phyloP scores from a whole-genome alignment of 23 red algal genomes.

The Gracilariopsis chorda region DNA sequence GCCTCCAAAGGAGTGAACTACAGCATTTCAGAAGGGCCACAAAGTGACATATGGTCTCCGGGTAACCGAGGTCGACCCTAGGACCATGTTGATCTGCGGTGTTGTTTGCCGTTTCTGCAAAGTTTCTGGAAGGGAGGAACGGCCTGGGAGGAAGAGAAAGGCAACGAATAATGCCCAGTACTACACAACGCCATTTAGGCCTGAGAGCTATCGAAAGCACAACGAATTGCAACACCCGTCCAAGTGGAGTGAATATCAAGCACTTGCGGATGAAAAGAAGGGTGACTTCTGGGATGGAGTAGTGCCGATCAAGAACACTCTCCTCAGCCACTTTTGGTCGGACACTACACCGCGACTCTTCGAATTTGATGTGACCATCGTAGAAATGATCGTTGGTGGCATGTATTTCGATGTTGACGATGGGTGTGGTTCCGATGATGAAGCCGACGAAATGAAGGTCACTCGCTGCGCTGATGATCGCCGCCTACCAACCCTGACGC shows the following conservation, averaged over 20 bases:
- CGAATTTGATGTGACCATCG: not conserved
- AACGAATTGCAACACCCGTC: not conserved
- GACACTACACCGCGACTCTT: not conserved
- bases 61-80: not conserved
- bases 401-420: not conserved
- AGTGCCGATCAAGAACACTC: not conserved
- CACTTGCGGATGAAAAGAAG: not conserved
- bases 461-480: not conserved
- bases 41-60: not conserved
- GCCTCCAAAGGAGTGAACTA: not conserved
- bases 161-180: slow-evolving; percentile 6
- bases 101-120: no score
- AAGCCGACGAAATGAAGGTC: not conserved
- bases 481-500: not conserved
- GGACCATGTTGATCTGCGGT: no score
- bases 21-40: slow-evolving; percentile 10
- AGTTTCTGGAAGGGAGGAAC: no score
- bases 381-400: not conserved
- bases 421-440: not conserved
- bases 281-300: not conserved
- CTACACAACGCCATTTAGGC: not conserved
- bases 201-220: slow-evolving; percentile 23
- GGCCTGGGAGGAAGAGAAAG: not conserved
- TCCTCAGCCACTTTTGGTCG: not conserved
- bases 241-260: not conserved